Base-by-base conservation (phyloP, 2,329 filamentous ascomycete genomes). In the Alternaria infectoria region DNA sequence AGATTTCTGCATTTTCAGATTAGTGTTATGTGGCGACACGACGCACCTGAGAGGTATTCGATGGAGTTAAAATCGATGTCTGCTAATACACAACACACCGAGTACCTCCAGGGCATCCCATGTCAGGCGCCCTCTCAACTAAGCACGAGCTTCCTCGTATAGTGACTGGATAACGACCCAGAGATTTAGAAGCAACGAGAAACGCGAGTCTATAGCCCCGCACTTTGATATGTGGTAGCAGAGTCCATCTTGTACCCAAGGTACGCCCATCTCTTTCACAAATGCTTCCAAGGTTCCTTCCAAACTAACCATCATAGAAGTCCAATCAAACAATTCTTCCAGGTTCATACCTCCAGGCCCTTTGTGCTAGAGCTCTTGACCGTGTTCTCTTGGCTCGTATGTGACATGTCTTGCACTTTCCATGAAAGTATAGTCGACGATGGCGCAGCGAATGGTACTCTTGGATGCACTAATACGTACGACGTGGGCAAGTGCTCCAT, bases 51-150 rank as follows among this genome's bases (percentile, higher is more conserved):
- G 2, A 36, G 32, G 15, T 36, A n/a, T n/a, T 9, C 15, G 32
- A n/a, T 36, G 32, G 5, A 5, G 15, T 2, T 1, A n/a, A 36
- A 0, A n/a, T n/a, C 5, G 5, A 36, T 0, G 0, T 36, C 32
- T 36, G 32, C 15, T n/a, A 36, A 9, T 8, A n/a, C 0, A 36
- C 15, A 15, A n/a, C 15, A 36, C 32, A n/a, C 15, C 15, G 32
- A 36, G 32, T 36, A 36, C 32, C 32, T 36, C 32, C 1, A n/a
- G 15, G 32, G 32, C 32, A 36, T n/a, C 32, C 15, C 1, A 36
- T 36, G 32, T 9, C 4, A n/a, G 32, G 8, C 32, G 32, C 8
- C 32, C 7, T 36, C 32, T 0, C 0, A n/a, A n/a, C 32, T 4
- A 36, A 36, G 10, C 32, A 36, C 32, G 15, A n/a, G 15, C 32